These are phyloP conservation scores for Asterophora parasitica DNA, from an alignment of 768 basidiomycete species.

Conservation along the genomic window DNA sequence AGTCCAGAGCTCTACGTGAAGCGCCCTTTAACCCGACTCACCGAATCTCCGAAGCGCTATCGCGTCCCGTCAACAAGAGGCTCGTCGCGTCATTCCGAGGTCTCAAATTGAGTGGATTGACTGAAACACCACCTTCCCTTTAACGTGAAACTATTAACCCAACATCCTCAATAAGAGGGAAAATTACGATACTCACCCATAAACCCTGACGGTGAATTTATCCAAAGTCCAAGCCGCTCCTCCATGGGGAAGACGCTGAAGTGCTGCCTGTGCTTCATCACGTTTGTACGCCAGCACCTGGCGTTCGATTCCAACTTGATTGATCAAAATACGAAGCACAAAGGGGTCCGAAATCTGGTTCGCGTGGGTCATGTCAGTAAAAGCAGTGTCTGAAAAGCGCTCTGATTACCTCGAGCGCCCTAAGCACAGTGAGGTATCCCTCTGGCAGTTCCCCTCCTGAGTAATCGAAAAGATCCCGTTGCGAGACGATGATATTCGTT, in stretches of 20 bases:
- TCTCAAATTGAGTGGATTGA: constrained; percentile 30
- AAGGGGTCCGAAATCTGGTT: constrained; percentile 66
- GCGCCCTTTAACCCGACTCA: constrained; percentile 21
- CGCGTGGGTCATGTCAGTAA: constrained; percentile 4
- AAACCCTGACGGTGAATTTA: constrained; percentile 58
- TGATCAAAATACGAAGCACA: constrained; percentile 79
- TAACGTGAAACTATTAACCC: not conserved
- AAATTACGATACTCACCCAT: constrained; percentile 40
- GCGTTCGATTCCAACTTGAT: constrained; percentile 65
- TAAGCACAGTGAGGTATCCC: constrained; percentile 67
- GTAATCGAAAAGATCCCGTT: constrained; percentile 81
- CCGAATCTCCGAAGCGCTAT: constrained; percentile 45
- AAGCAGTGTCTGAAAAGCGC: not conserved
- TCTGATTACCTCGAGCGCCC: constrained; percentile 67
- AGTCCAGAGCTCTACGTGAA: not conserved
- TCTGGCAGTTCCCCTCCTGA: constrained; percentile 63
- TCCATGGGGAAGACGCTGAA: constrained; percentile 39
- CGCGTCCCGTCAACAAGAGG: constrained; percentile 49
- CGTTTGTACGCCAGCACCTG: constrained; percentile 63
- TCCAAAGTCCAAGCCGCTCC: constrained; percentile 64
- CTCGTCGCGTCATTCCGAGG: constrained; percentile 31
- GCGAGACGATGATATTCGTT: constrained; percentile 55
- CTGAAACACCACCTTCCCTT: constrained; percentile 68
- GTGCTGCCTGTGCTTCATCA: constrained; percentile 52
- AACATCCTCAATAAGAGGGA: not conserved